A percentile compares a stretch with the other conserved stretches of the same genome.
phyloP scores from a whole-genome alignment of 441 rosid species.

The Kokia cookei region DNA sequence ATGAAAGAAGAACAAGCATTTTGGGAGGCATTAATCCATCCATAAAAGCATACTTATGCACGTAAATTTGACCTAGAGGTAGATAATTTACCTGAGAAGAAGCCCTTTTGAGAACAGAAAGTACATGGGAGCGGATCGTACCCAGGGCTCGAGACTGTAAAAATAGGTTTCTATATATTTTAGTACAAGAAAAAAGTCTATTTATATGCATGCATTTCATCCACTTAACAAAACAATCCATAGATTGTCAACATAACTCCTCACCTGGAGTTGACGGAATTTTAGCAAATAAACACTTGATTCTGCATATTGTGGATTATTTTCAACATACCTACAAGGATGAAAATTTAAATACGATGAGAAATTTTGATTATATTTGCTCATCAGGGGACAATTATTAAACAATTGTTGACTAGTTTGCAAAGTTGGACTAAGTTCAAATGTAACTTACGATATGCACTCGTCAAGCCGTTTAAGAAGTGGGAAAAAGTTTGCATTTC shows the following conservation, averaged over 20 bases:
- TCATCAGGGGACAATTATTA: background rate
- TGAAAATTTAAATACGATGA: background rate
- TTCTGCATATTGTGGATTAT: constrained; percentile 93
- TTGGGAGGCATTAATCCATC: constrained; percentile 6
- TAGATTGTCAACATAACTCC: constrained; percentile 1
- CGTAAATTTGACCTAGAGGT: constrained; percentile 9
- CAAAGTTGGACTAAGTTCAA: background rate
- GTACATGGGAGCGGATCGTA: constrained; percentile 85
- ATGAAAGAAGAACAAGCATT: constrained; percentile 17
- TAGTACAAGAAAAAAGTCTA: background rate
- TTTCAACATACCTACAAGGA: constrained; percentile 67
- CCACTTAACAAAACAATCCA: background rate
- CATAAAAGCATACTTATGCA: background rate
- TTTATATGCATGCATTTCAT: background rate
- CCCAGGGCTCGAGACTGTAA: constrained; percentile 94
- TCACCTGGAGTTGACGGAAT: constrained; percentile 96
- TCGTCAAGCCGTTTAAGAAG: constrained; percentile 91
- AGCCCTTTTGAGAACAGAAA: constrained; percentile 81
- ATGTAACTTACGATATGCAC: constrained; percentile 73
- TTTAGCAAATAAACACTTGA: constrained; percentile 89
- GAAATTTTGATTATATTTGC: background rate
- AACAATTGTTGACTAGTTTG: background rate
- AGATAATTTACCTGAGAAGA: constrained; percentile 68
- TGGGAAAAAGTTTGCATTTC: constrained; percentile 75
- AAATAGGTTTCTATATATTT: constrained; percentile 6